Percentiles rank a stretch among this genome's conserved stretches.
These are phyloP conservation scores for Phytophthora citricola DNA, from an alignment of 352 stramenopile genomes.

Conservation along the genomic window DNA sequence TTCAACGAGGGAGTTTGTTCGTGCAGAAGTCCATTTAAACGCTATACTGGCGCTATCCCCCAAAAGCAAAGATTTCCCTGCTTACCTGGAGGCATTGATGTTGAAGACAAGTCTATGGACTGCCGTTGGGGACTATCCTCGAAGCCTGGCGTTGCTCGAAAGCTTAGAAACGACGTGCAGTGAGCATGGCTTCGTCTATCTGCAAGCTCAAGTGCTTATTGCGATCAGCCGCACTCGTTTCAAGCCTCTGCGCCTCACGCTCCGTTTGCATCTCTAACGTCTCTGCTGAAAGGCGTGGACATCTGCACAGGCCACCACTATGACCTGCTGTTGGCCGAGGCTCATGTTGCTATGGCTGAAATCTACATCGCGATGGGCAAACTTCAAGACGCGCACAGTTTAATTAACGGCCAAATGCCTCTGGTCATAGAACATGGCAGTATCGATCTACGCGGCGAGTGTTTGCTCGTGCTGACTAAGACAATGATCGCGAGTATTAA, in stretches of 20 bases:
- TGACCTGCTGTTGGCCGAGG: conserved; percentile 63
- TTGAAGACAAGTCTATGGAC: conserved; percentile 41
- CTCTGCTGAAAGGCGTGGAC: conserved; percentile 49
- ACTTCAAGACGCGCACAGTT: conserved; percentile 43
- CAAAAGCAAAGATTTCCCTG: conserved; percentile 48
- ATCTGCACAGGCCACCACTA: conserved; percentile 62
- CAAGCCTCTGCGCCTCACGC: conserved; percentile 45
- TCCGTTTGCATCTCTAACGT: conserved; percentile 57
- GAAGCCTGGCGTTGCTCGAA: conserved; percentile 50
- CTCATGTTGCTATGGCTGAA: conserved; percentile 69
- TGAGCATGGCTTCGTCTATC: conserved; percentile 47
- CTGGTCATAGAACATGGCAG: conserved; percentile 73
- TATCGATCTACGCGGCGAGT: conserved; percentile 61
- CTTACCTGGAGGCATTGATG: conserved; percentile 53
- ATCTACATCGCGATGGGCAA: conserved; percentile 70
- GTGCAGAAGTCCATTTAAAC: conserved; percentile 54
- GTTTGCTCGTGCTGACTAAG: conserved; percentile 66
- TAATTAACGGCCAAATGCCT: conserved; percentile 70
- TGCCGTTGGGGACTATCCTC: conserved; percentile 41
- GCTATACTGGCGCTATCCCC: conserved; percentile 54
- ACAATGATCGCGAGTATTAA: conserved; percentile 46
- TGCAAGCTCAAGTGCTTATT: conserved; percentile 64
- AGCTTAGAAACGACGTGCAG: conserved; percentile 49
- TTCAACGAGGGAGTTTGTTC: conserved; percentile 50
- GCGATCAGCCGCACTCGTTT: conserved; percentile 46